Percentiles rank a stretch among this genome's conserved stretches.
Evolutionary conservation across 306 rosid genomes (phyloP).

Genomic region (Quercus aquifolioides): DNA sequence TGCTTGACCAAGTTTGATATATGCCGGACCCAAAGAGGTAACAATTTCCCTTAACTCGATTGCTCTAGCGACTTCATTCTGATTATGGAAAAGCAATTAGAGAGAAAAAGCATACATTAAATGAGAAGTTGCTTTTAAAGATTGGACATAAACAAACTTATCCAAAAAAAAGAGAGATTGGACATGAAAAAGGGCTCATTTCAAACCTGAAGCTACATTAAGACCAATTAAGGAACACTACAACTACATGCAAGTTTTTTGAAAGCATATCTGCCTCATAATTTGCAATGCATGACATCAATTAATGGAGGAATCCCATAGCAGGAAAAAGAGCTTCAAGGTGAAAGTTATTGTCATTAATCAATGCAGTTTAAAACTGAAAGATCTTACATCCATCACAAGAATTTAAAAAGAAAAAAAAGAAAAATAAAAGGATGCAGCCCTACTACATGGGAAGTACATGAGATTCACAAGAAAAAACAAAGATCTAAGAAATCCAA

Average conservation of each 20-base stretch:
- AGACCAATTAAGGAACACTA: background rate
- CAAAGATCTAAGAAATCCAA: too few relatives aligned
- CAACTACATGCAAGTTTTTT: background rate
- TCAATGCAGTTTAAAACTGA: background rate
- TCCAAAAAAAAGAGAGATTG: too few relatives aligned
- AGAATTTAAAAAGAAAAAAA: background rate
- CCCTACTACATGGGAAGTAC: too few relatives aligned
- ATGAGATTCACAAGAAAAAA: too few relatives aligned
- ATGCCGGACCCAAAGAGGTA: slow-evolving; percentile 98
- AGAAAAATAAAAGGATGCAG: too few relatives aligned
- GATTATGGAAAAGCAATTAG: slow-evolving; percentile 29
- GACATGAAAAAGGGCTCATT: background rate
- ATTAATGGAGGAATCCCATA: background rate
- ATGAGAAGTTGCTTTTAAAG: background rate
- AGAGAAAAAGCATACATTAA: background rate
- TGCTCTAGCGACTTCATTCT: slow-evolving; percentile 98
- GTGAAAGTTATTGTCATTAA: background rate
- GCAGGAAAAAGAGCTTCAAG: background rate
- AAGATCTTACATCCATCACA: background rate
- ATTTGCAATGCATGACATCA: background rate
- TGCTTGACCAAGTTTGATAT: slow-evolving; percentile 98
- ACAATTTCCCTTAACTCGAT: slow-evolving; percentile 93
- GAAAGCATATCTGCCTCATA: background rate
- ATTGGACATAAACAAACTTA: background rate
- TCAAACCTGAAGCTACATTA: background rate